Evolutionary conservation across 2,329 filamentous ascomycete genomes (phyloP).

Genomic region (Scedosporium dehoogii): DNA sequence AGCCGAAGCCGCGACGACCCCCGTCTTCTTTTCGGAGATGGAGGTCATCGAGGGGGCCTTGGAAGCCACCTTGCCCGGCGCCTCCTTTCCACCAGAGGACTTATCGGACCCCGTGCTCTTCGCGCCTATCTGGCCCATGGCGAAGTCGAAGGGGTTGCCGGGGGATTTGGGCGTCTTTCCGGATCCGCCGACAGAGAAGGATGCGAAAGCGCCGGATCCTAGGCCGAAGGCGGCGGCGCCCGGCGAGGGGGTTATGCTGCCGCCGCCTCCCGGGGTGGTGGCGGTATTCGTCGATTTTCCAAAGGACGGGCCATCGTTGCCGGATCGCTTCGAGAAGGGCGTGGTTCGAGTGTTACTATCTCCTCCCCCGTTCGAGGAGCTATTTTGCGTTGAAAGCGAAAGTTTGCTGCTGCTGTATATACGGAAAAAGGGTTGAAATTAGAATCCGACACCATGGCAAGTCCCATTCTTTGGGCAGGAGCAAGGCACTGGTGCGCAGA

Average conservation of each 20-base stretch:
- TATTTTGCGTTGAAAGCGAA: conserved; percentile 68
- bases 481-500: neutral
- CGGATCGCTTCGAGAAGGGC: conserved; percentile 63
- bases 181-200: conserved; percentile 58
- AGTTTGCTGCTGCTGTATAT: conserved; percentile 69
- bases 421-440: conserved; percentile 6
- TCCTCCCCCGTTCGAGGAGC: conserved; percentile 40
- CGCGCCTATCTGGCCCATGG: conserved; percentile 37
- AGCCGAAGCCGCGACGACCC: conserved; percentile 7
- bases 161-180: conserved; percentile 81
- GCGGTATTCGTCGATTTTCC: conserved; percentile 69
- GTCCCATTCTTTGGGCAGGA: neutral
- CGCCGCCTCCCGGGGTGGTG: conserved; percentile 57
- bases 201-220: conserved; percentile 90
- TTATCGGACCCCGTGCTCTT: conserved; percentile 18
- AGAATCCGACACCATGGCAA: neutral
- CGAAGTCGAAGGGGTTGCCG: conserved; percentile 70
- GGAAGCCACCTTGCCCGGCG: conserved; percentile 33
- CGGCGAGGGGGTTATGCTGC: conserved; percentile 61
- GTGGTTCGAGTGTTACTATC: conserved; percentile 52
- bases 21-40: conserved; percentile 18
- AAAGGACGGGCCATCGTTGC: conserved; percentile 52
- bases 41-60: conserved; percentile 28
- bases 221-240: conserved; percentile 83
- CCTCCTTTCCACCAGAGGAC: conserved; percentile 29